phyloP scores from a whole-genome alignment of 2,329 filamentous ascomycete species.

The Cytospora chrysosperma region DNA sequence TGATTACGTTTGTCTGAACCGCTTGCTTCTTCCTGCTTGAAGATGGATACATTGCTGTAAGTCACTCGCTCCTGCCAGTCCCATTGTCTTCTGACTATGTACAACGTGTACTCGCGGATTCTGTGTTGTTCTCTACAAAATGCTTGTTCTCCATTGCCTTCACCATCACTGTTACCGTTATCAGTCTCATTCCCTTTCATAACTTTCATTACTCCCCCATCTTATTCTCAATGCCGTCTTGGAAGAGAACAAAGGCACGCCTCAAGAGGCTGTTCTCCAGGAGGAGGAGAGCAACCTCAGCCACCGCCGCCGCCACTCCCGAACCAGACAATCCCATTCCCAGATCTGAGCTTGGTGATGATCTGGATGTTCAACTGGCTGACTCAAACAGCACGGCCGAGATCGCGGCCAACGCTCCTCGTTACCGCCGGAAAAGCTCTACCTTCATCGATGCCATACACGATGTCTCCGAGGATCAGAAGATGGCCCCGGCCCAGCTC shows the following conservation, averaged over 20 bases:
- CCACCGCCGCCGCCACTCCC: background rate
- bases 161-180: background rate
- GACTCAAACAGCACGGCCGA: conserved; percentile 71
- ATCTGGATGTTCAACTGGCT: conserved; percentile 29
- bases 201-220: background rate
- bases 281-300: background rate
- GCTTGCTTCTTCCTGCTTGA: conserved; percentile 6
- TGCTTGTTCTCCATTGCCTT: background rate
- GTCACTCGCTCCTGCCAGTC: conserved; percentile 19
- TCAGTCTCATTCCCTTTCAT: background rate
- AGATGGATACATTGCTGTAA: conserved; percentile 36
- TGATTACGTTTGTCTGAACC: background rate
- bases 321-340: background rate
- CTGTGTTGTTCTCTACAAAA: background rate
- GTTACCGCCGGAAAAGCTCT: conserved; percentile 88
- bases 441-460: conserved; percentile 98
- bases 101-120: background rate
- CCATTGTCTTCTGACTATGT: background rate
- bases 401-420: conserved; percentile 84
- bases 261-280: background rate
- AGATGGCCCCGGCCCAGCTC: conserved; percentile 91
- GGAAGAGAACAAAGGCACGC: background rate
- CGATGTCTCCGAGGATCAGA: conserved; percentile 76
- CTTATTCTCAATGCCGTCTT: background rate
- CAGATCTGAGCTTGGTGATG: conserved; percentile 25